Evolutionary conservation across 1,284 basidiomycete genomes (phyloP), one percentile per base, ranked within the genome.

Genomic region (Leccinum subrobustum): DNA sequence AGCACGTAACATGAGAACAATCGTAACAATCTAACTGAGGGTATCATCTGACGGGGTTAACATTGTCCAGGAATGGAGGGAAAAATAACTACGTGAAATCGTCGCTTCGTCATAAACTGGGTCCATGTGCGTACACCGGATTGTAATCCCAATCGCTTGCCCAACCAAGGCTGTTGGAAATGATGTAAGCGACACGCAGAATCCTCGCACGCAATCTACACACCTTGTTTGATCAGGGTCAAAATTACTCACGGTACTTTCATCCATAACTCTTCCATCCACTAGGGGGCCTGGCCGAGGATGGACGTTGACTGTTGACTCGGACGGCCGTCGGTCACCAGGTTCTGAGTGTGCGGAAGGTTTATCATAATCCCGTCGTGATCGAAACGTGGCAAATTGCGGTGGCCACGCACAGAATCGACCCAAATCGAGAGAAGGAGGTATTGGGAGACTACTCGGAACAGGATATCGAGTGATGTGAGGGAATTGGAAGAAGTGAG

Each of bases 391-490:
- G n/a, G 58, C 33, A 18, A 59, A 18, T 58, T 61, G 58, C 12
- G 31, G 57, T 52, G 64, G 12, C 18, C 58, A 31, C 31, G 31
- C 31, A 4, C 31, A 57, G 18, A 60, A 50, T 63, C 54, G 54
- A 54, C 47, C 33, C 51, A 58, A 44, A 54, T 53, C 6, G 5
- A 55, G 39, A 16, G 56, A 54, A 31, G 63, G 54, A 35, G 61
- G 53, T 14, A 63, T 27, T 2, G 71, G 64, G 42, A 71, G 64
- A 39, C 62, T 61, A 14, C 63, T 62, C 8, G 74, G 70, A 47
- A 71, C 64, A 29, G 74, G 69, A 47, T 63, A 68, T 58, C 63
- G 69, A 7, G 74, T 75, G 20, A 60, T 58, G 47, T 73, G 73
- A 27, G 72, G 42, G 42, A 67, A 58, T 9, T 73, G 72, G n/a